These are phyloP conservation scores for Daldinia grandis DNA, from an alignment of 495 filamentous ascomycete genomes.

Conservation along the genomic window DNA sequence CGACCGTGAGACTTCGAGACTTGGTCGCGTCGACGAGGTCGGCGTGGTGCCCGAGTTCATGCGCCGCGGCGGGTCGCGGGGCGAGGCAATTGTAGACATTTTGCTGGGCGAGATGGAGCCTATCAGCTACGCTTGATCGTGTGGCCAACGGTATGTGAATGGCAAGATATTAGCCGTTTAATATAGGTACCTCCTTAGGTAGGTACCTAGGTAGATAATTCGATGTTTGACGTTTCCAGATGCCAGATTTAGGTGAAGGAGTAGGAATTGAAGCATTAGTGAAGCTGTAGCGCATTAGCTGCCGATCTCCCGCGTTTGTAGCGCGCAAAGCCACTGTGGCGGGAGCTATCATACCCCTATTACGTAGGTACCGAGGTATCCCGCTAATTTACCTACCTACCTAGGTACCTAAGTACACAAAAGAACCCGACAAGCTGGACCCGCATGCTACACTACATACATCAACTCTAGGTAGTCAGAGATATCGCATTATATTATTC, in stretches of 20 bases:
- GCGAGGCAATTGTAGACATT: constrained; percentile 84
- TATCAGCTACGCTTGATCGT: background rate
- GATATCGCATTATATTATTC: background rate
- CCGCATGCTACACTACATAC: background rate
- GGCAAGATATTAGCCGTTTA: background rate
- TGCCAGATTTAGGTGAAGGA: constrained; percentile 5
- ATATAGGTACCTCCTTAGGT: too few relatives aligned
- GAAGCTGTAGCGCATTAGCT: constrained; percentile 29
- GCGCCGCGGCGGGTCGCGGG: constrained; percentile 64
- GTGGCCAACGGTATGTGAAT: background rate
- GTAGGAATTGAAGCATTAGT: constrained; percentile 15
- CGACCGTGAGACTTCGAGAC: constrained; percentile 70
- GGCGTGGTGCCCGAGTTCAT: constrained; percentile 61
- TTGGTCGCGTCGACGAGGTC: constrained; percentile 77
- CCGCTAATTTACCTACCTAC: background rate
- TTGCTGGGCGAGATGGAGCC: constrained; percentile 5
- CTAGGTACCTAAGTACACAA: too few relatives aligned
- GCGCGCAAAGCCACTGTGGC: constrained; percentile 43
- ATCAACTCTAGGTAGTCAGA: too few relatives aligned
- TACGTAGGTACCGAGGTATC: background rate
- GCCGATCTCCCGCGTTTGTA: constrained; percentile 37
- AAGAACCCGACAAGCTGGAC: background rate
- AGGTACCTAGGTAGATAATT: too few relatives aligned
- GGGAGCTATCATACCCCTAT: constrained; percentile 21
- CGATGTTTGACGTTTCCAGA: constrained; percentile 21